A percentile compares a stretch with the other conserved stretches of the same genome.
Evolutionary conservation across 805 yeast species (phyloP).

Genomic region (Lachancea dasiensis): DNA sequence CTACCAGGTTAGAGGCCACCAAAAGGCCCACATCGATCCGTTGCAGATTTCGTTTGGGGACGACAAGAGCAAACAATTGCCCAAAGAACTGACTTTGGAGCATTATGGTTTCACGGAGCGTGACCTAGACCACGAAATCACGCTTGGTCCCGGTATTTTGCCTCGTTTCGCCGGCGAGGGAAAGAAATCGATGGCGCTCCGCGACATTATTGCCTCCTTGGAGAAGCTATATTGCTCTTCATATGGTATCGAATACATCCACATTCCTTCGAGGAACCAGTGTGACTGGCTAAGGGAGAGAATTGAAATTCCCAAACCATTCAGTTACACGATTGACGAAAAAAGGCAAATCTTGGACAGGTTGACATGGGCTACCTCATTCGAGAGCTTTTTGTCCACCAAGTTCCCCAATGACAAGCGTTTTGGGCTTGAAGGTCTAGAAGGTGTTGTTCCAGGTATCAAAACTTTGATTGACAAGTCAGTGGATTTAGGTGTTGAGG

Average conservation of each 20-base stretch:
- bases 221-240: slow-evolving; percentile 81
- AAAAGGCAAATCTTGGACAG: slow-evolving; percentile 96
- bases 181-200: slow-evolving; percentile 57
- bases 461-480: slow-evolving; percentile 91
- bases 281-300: slow-evolving; percentile 99
- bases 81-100: slow-evolving; percentile 85
- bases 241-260: slow-evolving; percentile 93
- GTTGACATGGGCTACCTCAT: slow-evolving; percentile 91
- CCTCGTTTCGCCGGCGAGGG: slow-evolving; percentile 76
- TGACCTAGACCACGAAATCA: slow-evolving; percentile 76
- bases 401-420: slow-evolving; percentile 98
- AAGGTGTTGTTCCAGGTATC: slow-evolving; percentile 93
- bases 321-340: slow-evolving; percentile 75
- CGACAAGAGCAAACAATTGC: slow-evolving; percentile 45
- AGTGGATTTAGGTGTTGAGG: slow-evolving; percentile 90
- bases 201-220: slow-evolving; percentile 71
- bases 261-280: slow-evolving; percentile 88
- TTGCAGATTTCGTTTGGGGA: slow-evolving; percentile 82
- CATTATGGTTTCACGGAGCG: slow-evolving; percentile 86
- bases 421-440: slow-evolving; percentile 98
- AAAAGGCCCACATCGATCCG: slow-evolving; percentile 94
- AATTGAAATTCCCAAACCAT: slow-evolving; percentile 87
- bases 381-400: slow-evolving; percentile 86
- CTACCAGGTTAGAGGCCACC: slow-evolving; percentile 97
- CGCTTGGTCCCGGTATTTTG: slow-evolving; percentile 94